Base-by-base conservation (phyloP, 768 basidiomycete species). In the Tylopilus subfusipes region DNA sequence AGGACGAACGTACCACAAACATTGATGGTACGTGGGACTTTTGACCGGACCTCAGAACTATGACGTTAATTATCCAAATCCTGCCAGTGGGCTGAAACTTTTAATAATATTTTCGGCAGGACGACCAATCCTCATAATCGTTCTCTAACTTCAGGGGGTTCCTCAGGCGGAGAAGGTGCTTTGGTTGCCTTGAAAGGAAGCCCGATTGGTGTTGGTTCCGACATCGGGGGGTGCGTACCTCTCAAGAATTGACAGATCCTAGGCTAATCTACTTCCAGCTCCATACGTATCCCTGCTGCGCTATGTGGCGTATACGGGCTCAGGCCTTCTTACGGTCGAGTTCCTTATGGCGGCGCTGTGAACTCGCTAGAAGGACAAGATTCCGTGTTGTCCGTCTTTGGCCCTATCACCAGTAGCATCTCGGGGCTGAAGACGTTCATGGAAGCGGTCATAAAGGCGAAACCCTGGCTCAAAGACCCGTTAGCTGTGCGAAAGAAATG, bases 131-230 rank as follows among this genome's bases (percentile, higher is more conserved):
- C 92, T 0, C 74, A 77, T 64, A 91, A 93, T 64, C 80, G 85
- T 12, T 76, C 76, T 18, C 73, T 90, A 43, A 90, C 86, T 5
- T 72, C 76, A 5, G 91, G 91, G 12, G 93, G 93, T 2, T 93
- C 90, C 0, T 89, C 86, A 4, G 93, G 93, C 8, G 93, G 92
- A 30, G 93, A 94, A 73, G 87, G 87, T 38, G 88, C 91, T 1
- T 76, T 94, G 8, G 61, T 93, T 39, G 84, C 61, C 25, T 45
- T 70, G 55, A 74, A 65, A 50, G 80, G 81, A 31, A 73, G 73
- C 31, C 72, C 74, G 2, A 40, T 81, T 56, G 88, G 90, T 27
- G 80, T 91, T 12, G 91, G 90, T 40, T 86, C 90, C 24, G 91
- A 93, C 65, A 81, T 92, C 54, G 87, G 86, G 62, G 88, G 89